Conservation (phyloP, 352 stramenopile species). For the Phytopythium oedochilum region DNA sequence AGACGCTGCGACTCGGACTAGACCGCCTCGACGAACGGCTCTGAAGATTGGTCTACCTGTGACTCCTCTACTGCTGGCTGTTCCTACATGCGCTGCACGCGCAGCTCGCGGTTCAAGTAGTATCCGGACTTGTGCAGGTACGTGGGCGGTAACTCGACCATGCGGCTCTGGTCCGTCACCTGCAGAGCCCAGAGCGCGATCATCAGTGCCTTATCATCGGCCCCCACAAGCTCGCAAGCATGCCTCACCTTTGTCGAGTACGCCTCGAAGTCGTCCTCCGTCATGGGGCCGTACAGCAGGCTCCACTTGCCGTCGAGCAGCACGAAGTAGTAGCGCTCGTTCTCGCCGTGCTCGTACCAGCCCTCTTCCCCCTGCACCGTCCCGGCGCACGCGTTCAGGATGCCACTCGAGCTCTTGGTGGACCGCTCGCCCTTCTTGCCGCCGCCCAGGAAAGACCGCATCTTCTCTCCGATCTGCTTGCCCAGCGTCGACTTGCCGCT, state of each 20-base stretch:
- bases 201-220: not conserved
- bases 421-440: conserved; percentile 63
- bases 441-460: conserved; percentile 70
- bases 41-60: too few species aligned
- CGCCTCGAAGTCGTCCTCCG: conserved; percentile 75
- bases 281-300: conserved; percentile 82
- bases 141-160: conserved; percentile 69
- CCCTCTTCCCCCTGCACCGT: conserved; percentile 82
- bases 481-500: conserved; percentile 38
- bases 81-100: conserved; percentile 32
- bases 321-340: conserved; percentile 85
- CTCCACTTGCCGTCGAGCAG: conserved; percentile 82
- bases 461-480: conserved; percentile 79
- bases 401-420: conserved; percentile 67
- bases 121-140: conserved; percentile 82
- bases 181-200: conserved; percentile 10
- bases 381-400: conserved; percentile 73
- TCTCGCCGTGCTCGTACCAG: conserved; percentile 86
- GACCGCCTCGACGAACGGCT: too few species aligned
- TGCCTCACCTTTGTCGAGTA: conserved; percentile 62
- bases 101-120: conserved; percentile 64
- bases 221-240: not conserved
- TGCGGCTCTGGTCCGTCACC: conserved; percentile 58
- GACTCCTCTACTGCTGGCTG: too few species aligned
- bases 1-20: too few species aligned